Base-by-base conservation (phyloP, 2,329 filamentous ascomycete genomes). In the Clonostachys rosea region DNA sequence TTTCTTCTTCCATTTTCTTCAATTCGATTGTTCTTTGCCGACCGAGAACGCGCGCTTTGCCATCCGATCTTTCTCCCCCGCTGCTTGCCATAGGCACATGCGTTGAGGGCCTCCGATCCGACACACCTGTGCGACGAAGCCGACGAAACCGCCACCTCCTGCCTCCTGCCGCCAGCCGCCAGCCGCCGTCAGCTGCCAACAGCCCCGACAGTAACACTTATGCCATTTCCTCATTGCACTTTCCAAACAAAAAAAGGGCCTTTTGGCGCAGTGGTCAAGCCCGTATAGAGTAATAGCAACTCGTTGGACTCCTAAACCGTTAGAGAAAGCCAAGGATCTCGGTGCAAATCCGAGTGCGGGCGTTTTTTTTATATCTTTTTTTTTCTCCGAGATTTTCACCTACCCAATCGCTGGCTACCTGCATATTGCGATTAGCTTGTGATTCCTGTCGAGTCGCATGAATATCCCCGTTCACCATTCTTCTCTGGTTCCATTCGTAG, bases 311-410 rank as follows among this genome's bases (percentile, higher is more conserved):
- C 62, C 60, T 64, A 61, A 56, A 51, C 50, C 47, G 50, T 60
- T 59, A 55, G 55, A 46, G 56, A 50, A 37, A 65, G 62, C 59
- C 62, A 64, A 63, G 59, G 59, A 64, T 62, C 62, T 54, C 52
- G 62, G 61, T 65, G 59, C 61, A 65, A 64, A 62, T 62, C 60
- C 61, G 62, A 54, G 59, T 61, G 53, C 61, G 59, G 60, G 59
- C 60, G 51, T 48, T 46, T 44, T 40, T 24, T 47, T 41, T 48
- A 10, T 14, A 24, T 20, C 40, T 33, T 42, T 42, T 36, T 6
- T 12, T 43, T 17, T 11, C 36, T 18, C 36, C 36, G 36, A 18
- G 14, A 18, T 39, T 11, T 11, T 39, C 14, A 5, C 9, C 24
- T 10, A 9, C 24, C 24, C 10, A 10, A 10, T 10, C 1, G 24